Base-by-base conservation (phyloP, 192 early-diverging fungal genomes). In the Dimargaris cristalligena region DNA sequence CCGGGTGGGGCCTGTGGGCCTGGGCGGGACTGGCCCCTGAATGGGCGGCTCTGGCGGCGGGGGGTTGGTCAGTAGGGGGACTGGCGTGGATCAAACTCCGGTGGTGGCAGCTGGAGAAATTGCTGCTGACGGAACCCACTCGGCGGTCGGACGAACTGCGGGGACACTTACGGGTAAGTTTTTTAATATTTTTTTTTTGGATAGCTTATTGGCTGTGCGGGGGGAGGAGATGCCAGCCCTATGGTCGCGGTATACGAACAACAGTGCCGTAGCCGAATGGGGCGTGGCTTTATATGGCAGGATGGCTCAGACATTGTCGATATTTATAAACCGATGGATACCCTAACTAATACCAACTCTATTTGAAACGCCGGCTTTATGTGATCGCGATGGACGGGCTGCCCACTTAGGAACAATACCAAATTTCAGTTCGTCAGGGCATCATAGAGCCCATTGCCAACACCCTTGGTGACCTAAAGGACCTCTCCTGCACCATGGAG, bases 391-490 rank as follows among this genome's bases (percentile, higher is more conserved):
- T n/a, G n/a, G n/a, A n/a, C n/a, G n/a, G 46, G 25, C 46, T 22
- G 46, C n/a, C 20, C 25, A 47, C 25, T 47, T 25, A 22, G 20
- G 20, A 18, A 6, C 46, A 47, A 3, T 47, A 47, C 46, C 46
- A 25, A 22, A 25, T 1, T 22, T 3, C 46, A 47, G 6, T 47
- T 47, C 46, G 25, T 26, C 28, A 34, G 3, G 28, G 28, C 28
- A 55, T 55, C n/a, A n/a, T 29, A 26, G 29, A 71, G 44, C 46
- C 60, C 9, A 68, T 68, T 16, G 68, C 67, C 52, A 68, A 66
- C 48, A 58, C 61, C 11, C 48, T 71, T n/a, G 65, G 63, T 60
- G 66, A 65, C 41, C 10, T 28, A 9, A 0, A 18, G 22, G n/a
- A 48, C 30, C 11, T n/a, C 38, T 35, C 22, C 35, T 8, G 29